Evolutionary conservation across 2,329 filamentous ascomycete species (phyloP).

Genomic region (Chrysoporthe deuterocubensis): DNA sequence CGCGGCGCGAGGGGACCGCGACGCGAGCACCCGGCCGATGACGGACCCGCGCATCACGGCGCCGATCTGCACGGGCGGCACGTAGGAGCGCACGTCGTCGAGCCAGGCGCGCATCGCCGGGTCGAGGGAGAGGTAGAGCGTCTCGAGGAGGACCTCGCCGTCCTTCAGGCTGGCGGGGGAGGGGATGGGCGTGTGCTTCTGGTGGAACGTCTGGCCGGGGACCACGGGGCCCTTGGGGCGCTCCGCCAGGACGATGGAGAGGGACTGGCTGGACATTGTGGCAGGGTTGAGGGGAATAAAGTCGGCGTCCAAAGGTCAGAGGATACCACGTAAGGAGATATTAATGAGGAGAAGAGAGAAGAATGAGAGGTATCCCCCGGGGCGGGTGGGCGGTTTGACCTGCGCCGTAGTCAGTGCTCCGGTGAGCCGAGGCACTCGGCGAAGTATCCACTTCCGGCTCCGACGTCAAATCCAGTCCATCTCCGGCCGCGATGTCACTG

Average conservation of each 20-base stretch:
- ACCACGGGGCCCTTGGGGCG: constrained; percentile 64
- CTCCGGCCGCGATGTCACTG: neutral
- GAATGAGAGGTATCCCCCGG: neutral
- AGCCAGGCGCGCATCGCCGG: constrained; percentile 69
- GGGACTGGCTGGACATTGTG: constrained; percentile 24
- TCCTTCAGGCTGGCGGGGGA: constrained; percentile 49
- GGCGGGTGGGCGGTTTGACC: neutral
- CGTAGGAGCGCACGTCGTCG: constrained; percentile 51
- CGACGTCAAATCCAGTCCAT: neutral
- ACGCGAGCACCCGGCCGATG: constrained; percentile 57
- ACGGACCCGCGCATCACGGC: constrained; percentile 63
- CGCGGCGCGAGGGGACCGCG: constrained; percentile 48
- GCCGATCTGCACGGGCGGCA: constrained; percentile 63
- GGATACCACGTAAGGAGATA: neutral
- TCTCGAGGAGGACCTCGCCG: constrained; percentile 56
- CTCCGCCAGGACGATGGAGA: constrained; percentile 59
- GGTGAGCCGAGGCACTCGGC: constrained; percentile 20
- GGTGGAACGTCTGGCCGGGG: constrained; percentile 66
- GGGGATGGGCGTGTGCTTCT: constrained; percentile 56
- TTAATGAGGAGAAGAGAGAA: neutral
- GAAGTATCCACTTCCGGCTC: constrained; percentile 13
- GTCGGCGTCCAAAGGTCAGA: too few relatives aligned
- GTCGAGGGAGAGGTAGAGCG: constrained; percentile 63
- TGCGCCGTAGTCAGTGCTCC: neutral
- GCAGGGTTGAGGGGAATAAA: neutral